Base-by-base conservation (phyloP, 2,329 filamentous ascomycete genomes). In the Ophiostoma himal-ulmi region DNA sequence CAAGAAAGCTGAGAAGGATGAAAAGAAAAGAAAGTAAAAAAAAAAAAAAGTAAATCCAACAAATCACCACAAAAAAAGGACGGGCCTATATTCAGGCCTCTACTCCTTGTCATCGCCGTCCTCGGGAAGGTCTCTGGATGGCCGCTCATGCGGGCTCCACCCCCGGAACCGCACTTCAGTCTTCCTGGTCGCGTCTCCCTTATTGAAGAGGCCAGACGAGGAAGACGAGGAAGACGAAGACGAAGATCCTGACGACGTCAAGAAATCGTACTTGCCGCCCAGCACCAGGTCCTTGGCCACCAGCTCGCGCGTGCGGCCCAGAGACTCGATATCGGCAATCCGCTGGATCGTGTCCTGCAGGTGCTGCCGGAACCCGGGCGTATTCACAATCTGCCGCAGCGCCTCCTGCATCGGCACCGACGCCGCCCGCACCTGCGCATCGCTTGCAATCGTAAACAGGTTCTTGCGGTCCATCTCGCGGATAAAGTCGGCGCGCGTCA, bases 401-500 rank as follows among this genome's bases (percentile, higher is more conserved):
- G 95, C 95, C 67, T 89, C 88, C 79, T 96, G 93, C 95, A 99
- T 99, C 1, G 95, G 95, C 36, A 99, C 94, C 1, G 90, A 94
- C 78, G 96, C 94, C 1, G 95, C 95, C 66, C 95, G 89, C 8
- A 99, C 95, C 78, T 91, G 90, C 20, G 94, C 93, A 57, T 86
- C 85, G 71, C 89, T 92, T 72, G 96, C 94, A 76, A 99, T 98
- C 73, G 92, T 95, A 81, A 98, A 97, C 71, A 99, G 87, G 78
- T 98, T 98, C 72, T 95, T 87, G 74, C 95, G 92, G 80, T 99
- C 95, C 77, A 98, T 94, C 72, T 89, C 85, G 74, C 95, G 89
- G 76, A 98, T 94, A 78, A 98, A 99, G 79, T 99, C 95, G 71
- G 93, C 90, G 69, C 95, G 86, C 17, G 95, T 98, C 94, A 97